Conservation (phyloP, 2,329 filamentous ascomycete genomes). For the Polychaeton citri region DNA sequence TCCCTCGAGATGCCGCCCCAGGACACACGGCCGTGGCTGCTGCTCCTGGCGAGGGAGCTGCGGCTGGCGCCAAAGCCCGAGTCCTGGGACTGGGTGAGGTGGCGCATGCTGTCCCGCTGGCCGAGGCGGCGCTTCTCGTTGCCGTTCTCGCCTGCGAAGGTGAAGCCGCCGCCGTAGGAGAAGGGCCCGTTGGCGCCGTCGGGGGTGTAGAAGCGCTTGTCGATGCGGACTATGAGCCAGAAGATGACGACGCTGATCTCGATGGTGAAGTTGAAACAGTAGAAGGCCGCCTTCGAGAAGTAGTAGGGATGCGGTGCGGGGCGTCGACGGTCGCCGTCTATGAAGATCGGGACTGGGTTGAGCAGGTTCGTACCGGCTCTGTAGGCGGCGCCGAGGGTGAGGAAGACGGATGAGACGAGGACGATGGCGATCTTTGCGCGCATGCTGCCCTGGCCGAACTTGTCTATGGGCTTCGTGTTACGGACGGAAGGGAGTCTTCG, state of each 20-base stretch:
- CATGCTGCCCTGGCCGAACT: conserved; percentile 56
- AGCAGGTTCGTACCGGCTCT: conserved; percentile 48
- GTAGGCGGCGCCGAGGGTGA: conserved; percentile 58
- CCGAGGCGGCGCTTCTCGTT: conserved; percentile 15
- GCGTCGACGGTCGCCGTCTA: conserved; percentile 2
- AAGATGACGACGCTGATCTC: conserved; percentile 58
- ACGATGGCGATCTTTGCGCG: conserved; percentile 54
- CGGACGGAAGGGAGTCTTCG: conserved; percentile 19
- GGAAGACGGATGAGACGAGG: conserved; percentile 42
- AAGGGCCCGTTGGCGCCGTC: conserved; percentile 48
- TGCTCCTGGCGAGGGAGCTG: conserved; percentile 1
- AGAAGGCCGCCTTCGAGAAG: conserved; percentile 59
- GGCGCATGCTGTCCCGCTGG: conserved; percentile 9
- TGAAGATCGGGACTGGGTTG: conserved; percentile 26
- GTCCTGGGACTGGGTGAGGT: conserved; percentile 9
- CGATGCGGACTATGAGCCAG: conserved; percentile 56
- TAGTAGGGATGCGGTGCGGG: conserved; percentile 52
- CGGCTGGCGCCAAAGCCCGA: conserved; percentile 6
- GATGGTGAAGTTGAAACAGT: conserved; percentile 63
- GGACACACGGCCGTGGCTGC: conserved; percentile 9
- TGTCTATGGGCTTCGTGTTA: conserved; percentile 29
- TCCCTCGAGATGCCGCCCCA: conserved; percentile 15
- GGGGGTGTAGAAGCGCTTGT: conserved; percentile 62
- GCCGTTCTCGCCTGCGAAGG: conserved; percentile 13
- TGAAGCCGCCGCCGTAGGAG: conserved; percentile 11